Base-by-base conservation (phyloP, 1,139 yeast genomes). In the Lodderomyces parapsilosis region DNA sequence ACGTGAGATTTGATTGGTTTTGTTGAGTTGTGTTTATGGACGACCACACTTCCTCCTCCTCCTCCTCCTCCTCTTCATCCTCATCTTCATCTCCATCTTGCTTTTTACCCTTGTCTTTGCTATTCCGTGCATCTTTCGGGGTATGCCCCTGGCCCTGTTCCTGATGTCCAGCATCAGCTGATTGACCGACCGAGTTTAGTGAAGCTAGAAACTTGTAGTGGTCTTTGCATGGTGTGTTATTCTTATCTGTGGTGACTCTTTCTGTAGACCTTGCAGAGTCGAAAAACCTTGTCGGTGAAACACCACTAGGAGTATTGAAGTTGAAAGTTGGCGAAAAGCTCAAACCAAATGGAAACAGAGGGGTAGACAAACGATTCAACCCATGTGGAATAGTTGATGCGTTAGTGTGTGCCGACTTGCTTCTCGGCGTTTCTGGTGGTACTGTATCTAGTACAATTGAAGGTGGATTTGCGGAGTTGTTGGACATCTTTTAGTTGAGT, bases 241-340 rank as follows among this genome's bases (percentile, higher is more conserved):
- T 52, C 54, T 36, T 9, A 10, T 27, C 42, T 25, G 38, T 53
- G 41, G 28, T 9, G 8, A 62, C 48, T 38, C 19, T 30, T 3
- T 51, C 56, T 36, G 56, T 57, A 4, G 63, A 53, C 9, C 49
- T 54, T n/a, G 17, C 22, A 5, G 37, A 19, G 45, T 61, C 64
- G 46, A 69, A 60, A 44, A 68, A 62, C 40, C 65, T 53, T 43
- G 65, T 71, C 1, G 76, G 76, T n/a, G 75, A 68, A 9, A 25
- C 17, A 7, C 57, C 54, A 25, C 65, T 53, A 36, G 77, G 76
- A 4, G 75, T 65, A 42, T 63, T 60, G 50, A 71, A 67, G 39
- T 63, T 68, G 52, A 71, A 70, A 6, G 74, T 66, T 3, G 78
- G 77, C 73, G 68, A 74, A 48, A 71, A 69, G 36, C 68, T 69